phyloP scores from a whole-genome alignment of 2,329 filamentous ascomycete genomes.

The Aspergillus tamarii region DNA sequence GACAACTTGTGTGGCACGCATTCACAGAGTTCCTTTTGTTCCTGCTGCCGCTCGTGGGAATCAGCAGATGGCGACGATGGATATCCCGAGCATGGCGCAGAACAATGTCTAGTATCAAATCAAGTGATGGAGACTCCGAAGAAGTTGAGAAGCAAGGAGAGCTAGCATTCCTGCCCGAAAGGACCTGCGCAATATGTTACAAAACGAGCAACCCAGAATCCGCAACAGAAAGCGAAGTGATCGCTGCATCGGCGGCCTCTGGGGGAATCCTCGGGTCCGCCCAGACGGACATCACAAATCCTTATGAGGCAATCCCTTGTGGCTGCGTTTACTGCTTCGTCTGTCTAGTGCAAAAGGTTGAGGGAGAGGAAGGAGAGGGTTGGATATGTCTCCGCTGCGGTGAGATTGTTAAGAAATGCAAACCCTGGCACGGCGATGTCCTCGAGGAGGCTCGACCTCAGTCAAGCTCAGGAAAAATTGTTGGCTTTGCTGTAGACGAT shows the following conservation, averaged over 20 bases:
- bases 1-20: slow-evolving; percentile 98
- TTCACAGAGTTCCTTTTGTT: slow-evolving; percentile 99
- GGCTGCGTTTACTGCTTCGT: slow-evolving; percentile 96
- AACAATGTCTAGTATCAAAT: slow-evolving; percentile 66
- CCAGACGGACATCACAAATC: slow-evolving; percentile 92
- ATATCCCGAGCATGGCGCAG: slow-evolving; percentile 84
- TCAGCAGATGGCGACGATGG: slow-evolving; percentile 90
- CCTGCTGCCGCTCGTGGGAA: slow-evolving; percentile 92
- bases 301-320: slow-evolving; percentile 88
- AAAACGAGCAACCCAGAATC: slow-evolving; percentile 80
- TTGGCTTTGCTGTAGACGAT: slow-evolving; percentile 44
- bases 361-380: slow-evolving; percentile 90
- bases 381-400: slow-evolving; percentile 92
- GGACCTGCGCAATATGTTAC: slow-evolving; percentile 97
- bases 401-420: slow-evolving; percentile 79
- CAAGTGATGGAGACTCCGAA: slow-evolving; percentile 53
- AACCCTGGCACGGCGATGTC: slow-evolving; percentile 90
- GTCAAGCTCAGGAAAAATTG: slow-evolving; percentile 42
- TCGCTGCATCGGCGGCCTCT: slow-evolving; percentile 67
- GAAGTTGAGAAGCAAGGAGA: slow-evolving; percentile 66
- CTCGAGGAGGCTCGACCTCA: slow-evolving; percentile 51
- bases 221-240: slow-evolving; percentile 73
- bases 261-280: slow-evolving; percentile 84
- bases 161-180: slow-evolving; percentile 81
- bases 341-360: slow-evolving; percentile 85